phyloP scores from a whole-genome alignment of 352 stramenopile genomes.

The Phytophthora nicotianae region DNA sequence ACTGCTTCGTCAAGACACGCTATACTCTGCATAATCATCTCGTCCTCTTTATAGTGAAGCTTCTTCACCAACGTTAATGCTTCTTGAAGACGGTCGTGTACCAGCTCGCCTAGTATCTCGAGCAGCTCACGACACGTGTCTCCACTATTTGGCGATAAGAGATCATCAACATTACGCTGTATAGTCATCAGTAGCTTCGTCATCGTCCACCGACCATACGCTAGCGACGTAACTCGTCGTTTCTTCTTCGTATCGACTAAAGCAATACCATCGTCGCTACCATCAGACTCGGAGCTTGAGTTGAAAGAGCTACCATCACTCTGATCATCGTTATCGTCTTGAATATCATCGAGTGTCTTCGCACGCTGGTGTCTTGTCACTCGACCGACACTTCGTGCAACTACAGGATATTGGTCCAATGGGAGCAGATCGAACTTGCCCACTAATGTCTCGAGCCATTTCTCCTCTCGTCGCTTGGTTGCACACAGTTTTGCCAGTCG shows the following conservation, averaged over 20 bases:
- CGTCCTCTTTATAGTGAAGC: slow-evolving; percentile 21
- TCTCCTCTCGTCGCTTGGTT: slow-evolving; percentile 46
- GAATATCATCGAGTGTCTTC: slow-evolving; percentile 2
- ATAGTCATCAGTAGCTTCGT: slow-evolving; percentile 46
- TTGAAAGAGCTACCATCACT: slow-evolving; percentile 18
- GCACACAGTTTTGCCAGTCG: slow-evolving; percentile 49
- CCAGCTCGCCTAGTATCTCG: slow-evolving; percentile 37
- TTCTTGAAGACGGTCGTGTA: slow-evolving; percentile 31
- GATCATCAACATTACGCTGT: slow-evolving; percentile 28
- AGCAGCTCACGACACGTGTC: slow-evolving; percentile 35
- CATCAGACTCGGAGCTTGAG: slow-evolving; percentile 19
- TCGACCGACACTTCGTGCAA: slow-evolving; percentile 4
- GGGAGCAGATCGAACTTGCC: slow-evolving; percentile 49
- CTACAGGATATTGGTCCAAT: slow-evolving; percentile 26
- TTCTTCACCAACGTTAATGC: slow-evolving; percentile 18
- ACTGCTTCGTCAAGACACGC: slow-evolving; percentile 45
- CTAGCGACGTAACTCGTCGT: slow-evolving; percentile 23
- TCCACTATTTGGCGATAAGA: slow-evolving; percentile 21
- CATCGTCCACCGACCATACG: slow-evolving; percentile 58
- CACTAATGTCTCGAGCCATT: slow-evolving; percentile 62
- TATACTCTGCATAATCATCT: slow-evolving; percentile 34
- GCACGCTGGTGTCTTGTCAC: slow-evolving; percentile 25
- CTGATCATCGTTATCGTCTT: not conserved
- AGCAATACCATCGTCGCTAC: slow-evolving; percentile 10
- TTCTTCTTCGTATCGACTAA: slow-evolving; percentile 1